Evolutionary conservation across 2,329 filamentous ascomycete genomes (phyloP), one percentile per base, ranked within the genome.

Genomic region (Aspergillus pseudoglaucus): DNA sequence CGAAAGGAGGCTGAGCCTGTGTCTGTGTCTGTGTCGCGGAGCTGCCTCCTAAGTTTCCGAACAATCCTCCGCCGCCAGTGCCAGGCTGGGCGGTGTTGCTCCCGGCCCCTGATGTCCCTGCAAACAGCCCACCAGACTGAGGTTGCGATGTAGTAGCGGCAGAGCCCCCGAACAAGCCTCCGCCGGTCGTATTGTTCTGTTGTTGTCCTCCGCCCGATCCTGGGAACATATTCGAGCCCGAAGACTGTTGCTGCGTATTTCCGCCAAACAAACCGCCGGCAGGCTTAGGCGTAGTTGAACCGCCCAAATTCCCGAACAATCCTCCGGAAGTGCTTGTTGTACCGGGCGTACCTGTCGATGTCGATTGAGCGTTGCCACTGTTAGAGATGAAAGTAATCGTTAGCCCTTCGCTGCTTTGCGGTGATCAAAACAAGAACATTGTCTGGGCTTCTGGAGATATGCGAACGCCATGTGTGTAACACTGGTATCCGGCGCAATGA

Each of bases 1-100:
- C 59, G 45, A 71, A 68, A 10, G 63, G 45, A 17, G 67, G 62
- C 47, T 69, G 67, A 30, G 59, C 48, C 46, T 68, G 66, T 20
- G 57, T 57, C 49, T 70, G 66, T 22, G 57, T 57, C 49, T 70
- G 69, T 39, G 56, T 54, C 1, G 62, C 56, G 7, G 64, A 52
- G 17, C 37, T 49, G 25, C 55, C 54, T 39, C 55, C 58, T 43
- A 58, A 47, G 8, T 53, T 58, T 20, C 66, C 65, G 44, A 72
- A 71, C 10, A 70, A 40, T 5, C 59, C 59, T 33, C 65, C 62
- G 15, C 58, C 57, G 33, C 56, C 59, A 47, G 45, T 58, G 39
- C 49, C 58, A 9, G 44, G 44, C 27, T 62, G 61, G 18, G 59
- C 40, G n/a, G 58, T 56, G 30, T 48, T 59, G 35, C 46, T 55